phyloP scores from a whole-genome alignment of 768 basidiomycete species.

The Melanogaster broomeanus region DNA sequence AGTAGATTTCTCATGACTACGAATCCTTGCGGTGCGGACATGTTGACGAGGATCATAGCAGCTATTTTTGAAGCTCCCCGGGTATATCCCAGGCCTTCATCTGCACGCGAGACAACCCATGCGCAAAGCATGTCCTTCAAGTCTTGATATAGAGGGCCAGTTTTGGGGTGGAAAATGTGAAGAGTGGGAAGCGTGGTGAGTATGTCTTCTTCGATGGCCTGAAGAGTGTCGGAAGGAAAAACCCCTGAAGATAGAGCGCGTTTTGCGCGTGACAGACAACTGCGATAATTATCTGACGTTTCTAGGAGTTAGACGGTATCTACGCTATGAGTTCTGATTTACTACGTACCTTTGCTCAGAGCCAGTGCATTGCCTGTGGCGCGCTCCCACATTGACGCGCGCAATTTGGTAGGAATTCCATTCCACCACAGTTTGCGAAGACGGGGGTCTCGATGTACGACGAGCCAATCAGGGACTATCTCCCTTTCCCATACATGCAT shows the following conservation, averaged over 20 bases:
- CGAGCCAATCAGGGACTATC: constrained; percentile 82
- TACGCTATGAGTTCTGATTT: constrained; percentile 1
- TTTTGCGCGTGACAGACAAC: constrained; percentile 71
- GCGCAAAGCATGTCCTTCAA: constrained; percentile 83
- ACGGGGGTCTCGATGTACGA: constrained; percentile 62
- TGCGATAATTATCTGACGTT: constrained; percentile 61
- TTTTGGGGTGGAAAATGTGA: constrained; percentile 77
- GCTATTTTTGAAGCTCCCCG: constrained; percentile 71
- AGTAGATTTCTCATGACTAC: constrained; percentile 83
- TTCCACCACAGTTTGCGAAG: constrained; percentile 84
- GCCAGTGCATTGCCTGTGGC: constrained; percentile 85
- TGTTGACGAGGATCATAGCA: constrained; percentile 85
- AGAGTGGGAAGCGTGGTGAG: constrained; percentile 69
- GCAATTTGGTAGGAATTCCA: constrained; percentile 81
- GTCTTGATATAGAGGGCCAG: constrained; percentile 80
- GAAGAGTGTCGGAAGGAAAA: constrained; percentile 65
- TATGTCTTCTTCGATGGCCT: constrained; percentile 75
- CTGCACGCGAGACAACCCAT: constrained; percentile 84
- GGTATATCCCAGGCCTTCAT: constrained; percentile 79
- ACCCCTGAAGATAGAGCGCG: constrained; percentile 63
- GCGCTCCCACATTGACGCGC: constrained; percentile 80
- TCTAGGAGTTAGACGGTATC: constrained; percentile 1
- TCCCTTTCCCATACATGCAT: constrained; percentile 75
- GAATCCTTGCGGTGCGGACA: constrained; percentile 75
- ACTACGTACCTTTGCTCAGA: constrained; percentile 68